phyloP scores from a whole-genome alignment of 768 basidiomycete species.

The Butyriboletus loyo region DNA sequence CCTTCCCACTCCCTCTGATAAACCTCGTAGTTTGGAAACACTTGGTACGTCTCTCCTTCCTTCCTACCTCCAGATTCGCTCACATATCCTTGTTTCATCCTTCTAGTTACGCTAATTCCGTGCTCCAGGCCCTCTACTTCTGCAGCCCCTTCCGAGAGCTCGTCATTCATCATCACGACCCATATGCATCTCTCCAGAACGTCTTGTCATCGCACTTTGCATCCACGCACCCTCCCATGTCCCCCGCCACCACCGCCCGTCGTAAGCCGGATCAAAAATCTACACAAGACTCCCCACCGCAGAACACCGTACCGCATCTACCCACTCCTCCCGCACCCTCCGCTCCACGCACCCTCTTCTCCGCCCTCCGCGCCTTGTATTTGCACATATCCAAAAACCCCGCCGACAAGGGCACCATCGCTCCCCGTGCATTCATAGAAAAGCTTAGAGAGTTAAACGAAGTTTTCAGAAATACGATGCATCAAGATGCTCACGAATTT shows the following conservation, averaged over 20 bases:
- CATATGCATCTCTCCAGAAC: constrained; percentile 39
- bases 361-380: constrained; percentile 92
- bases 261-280: constrained; percentile 59
- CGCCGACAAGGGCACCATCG: constrained; percentile 76
- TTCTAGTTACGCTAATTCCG: constrained; percentile 94
- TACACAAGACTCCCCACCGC: constrained; percentile 32
- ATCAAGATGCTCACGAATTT: constrained; percentile 99
- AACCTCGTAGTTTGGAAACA: constrained; percentile 81
- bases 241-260: constrained; percentile 36
- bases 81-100: constrained; percentile 13
- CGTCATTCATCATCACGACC: constrained; percentile 65
- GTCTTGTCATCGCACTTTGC: constrained; percentile 25
- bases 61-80: constrained; percentile 11
- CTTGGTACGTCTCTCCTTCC: constrained; percentile 57
- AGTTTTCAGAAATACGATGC: constrained; percentile 84
- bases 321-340: constrained; percentile 49
- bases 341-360: constrained; percentile 75
- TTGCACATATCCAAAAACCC: constrained; percentile 77
- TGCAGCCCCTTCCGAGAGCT: constrained; percentile 92
- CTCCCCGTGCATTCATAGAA: constrained; percentile 89
- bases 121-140: constrained; percentile 95
- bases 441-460: constrained; percentile 93
- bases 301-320: constrained; percentile 26
- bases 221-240: constrained; percentile 21
- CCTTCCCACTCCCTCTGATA: constrained; percentile 7